Percentiles rank a stretch among this genome's conserved stretches.
Evolutionary conservation across 129 eudicot species (phyloP).

Genomic region (Flaveria bidentis): DNA sequence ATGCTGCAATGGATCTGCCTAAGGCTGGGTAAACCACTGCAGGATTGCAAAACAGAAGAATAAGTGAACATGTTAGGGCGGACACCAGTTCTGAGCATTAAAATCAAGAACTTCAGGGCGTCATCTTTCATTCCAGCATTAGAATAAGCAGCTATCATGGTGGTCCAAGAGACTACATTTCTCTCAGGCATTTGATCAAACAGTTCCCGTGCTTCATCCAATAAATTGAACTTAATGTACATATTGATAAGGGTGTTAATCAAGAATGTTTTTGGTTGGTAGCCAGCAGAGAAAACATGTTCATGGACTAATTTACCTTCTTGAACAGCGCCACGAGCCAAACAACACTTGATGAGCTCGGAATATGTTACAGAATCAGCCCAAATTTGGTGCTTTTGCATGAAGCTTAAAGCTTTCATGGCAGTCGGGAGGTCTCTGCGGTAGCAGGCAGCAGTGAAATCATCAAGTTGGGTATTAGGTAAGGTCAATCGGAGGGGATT

Average conservation of each 20-base stretch:
- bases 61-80: slow-evolving; percentile 68
- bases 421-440: slow-evolving; percentile 66
- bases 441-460: slow-evolving; percentile 57
- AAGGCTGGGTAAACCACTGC: slow-evolving; percentile 48
- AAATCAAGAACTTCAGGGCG: slow-evolving; percentile 51
- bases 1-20: slow-evolving; percentile 61
- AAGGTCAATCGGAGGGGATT: background rate
- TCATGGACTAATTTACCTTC: slow-evolving; percentile 57
- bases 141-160: slow-evolving; percentile 66
- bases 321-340: slow-evolving; percentile 51
- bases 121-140: slow-evolving; percentile 43
- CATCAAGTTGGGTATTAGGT: slow-evolving; percentile 28
- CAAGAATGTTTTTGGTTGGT: slow-evolving; percentile 64
- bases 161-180: slow-evolving; percentile 84
- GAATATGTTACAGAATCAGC: slow-evolving; percentile 70
- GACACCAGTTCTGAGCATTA: slow-evolving; percentile 67
- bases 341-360: slow-evolving; percentile 71
- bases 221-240: slow-evolving; percentile 59
- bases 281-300: slow-evolving; percentile 63
- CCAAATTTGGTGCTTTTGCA: slow-evolving; percentile 54
- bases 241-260: slow-evolving; percentile 52
- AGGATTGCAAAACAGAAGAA: slow-evolving; percentile 67
- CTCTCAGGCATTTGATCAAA: slow-evolving; percentile 71
- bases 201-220: slow-evolving; percentile 55
- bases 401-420: slow-evolving; percentile 49